Conservation (phyloP, 2,329 filamentous ascomycete genomes). For the Cladosporium austrohemisphaericum region DNA sequence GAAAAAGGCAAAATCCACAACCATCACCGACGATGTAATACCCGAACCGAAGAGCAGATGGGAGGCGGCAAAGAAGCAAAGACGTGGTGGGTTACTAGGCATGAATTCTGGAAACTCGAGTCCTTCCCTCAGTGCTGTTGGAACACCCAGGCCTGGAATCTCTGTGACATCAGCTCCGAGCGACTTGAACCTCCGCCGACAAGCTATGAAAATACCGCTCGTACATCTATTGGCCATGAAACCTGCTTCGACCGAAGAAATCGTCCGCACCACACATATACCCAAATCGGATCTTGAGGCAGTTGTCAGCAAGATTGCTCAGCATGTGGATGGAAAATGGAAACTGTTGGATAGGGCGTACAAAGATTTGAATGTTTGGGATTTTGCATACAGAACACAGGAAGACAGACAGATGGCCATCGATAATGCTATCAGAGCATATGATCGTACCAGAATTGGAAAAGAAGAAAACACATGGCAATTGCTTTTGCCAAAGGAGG, state of each 20-base stretch:
- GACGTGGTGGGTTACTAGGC: conserved; percentile 21
- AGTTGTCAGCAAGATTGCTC: conserved; percentile 50
- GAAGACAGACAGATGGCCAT: conserved; percentile 58
- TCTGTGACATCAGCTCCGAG: conserved; percentile 38
- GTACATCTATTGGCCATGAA: conserved; percentile 55
- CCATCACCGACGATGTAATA: conserved; percentile 33
- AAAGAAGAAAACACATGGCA: conserved; percentile 62
- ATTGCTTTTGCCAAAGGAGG: conserved; percentile 55
- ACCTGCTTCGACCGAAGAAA: conserved; percentile 45
- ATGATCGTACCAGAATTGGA: conserved; percentile 58
- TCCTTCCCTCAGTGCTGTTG: conserved; percentile 38
- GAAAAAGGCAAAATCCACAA: conserved; percentile 53
- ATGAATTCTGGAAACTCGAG: conserved; percentile 34
- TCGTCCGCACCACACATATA: conserved; percentile 46
- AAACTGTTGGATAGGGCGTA: conserved; percentile 56
- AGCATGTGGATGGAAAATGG: conserved; percentile 50
- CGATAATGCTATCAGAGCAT: conserved; percentile 60
- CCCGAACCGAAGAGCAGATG: conserved; percentile 34
- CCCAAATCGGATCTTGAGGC: conserved; percentile 46
- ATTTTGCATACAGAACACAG: conserved; percentile 54
- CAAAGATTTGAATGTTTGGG: conserved; percentile 60
- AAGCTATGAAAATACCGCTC: conserved; percentile 44
- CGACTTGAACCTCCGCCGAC: conserved; percentile 30
- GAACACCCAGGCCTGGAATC: conserved; percentile 27
- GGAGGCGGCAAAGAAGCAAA: conserved; percentile 29